These are phyloP conservation scores for Caryopteris hybrid DNA, from an alignment of 305 asterid genomes.

Conservation along the genomic window DNA sequence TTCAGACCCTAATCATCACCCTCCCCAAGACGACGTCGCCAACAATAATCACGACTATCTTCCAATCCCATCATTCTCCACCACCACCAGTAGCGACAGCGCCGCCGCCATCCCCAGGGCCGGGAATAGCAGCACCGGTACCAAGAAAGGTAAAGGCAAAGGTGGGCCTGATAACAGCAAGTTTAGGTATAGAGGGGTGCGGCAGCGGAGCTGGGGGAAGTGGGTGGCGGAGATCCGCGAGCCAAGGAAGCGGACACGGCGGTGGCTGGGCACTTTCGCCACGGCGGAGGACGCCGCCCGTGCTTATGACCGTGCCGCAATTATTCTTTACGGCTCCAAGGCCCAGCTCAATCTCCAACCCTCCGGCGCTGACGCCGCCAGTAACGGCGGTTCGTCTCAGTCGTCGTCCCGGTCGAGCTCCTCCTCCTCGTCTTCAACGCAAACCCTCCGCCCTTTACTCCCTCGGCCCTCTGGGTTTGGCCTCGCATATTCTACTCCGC, in stretches of 20 bases:
- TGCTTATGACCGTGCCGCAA: conserved; percentile 95
- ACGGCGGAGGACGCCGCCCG: conserved; percentile 97
- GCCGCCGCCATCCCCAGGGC: too few relatives aligned
- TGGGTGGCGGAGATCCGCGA: conserved; percentile 99
- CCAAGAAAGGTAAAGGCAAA: conserved; percentile 42
- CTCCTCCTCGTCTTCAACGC: conserved; percentile 38
- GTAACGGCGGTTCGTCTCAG: conserved; percentile 16
- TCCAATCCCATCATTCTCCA: conserved; percentile 9
- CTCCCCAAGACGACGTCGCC: conserved; percentile 11
- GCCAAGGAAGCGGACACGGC: conserved; percentile 62
- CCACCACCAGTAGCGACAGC: conserved; percentile 1
- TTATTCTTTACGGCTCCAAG: conserved; percentile 58
- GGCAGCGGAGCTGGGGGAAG: conserved; percentile 97
- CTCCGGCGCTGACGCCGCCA: conserved; percentile 16
- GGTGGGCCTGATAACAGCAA: conserved; percentile 90
- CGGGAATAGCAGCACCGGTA: neutral
- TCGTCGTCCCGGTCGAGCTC: conserved; percentile 36
- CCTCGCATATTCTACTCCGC: conserved; percentile 24
- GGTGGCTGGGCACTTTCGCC: conserved; percentile 88
- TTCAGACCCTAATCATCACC: conserved; percentile 30
- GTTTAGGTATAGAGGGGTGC: conserved; percentile 71
- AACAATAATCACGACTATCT: neutral
- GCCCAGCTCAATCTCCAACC: conserved; percentile 82
- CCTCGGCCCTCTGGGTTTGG: conserved; percentile 74
- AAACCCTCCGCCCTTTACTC: conserved; percentile 67